These are phyloP conservation scores for Cryptococcus sp. DNA, from an alignment of 1,284 basidiomycete species.

Conservation along the genomic window DNA sequence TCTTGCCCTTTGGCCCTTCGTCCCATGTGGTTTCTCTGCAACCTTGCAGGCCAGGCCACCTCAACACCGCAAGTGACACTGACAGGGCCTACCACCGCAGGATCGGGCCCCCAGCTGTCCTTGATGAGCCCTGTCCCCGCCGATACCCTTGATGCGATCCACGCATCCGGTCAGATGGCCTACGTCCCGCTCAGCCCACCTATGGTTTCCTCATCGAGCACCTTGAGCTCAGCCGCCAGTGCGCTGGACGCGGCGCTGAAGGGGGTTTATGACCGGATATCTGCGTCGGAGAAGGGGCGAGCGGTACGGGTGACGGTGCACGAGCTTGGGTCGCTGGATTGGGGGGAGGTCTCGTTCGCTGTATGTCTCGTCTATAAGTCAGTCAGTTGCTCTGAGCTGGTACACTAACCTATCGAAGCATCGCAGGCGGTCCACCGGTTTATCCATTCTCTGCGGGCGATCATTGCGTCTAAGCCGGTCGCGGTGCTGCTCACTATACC, in stretches of 20 bases:
- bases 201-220: not conserved
- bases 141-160: conserved; percentile 17
- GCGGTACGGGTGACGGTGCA: conserved; percentile 51
- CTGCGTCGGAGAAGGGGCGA: conserved; percentile 12
- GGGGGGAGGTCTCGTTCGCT: conserved; percentile 10
- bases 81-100: not conserved
- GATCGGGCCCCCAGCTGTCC: conserved; percentile 19
- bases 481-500: conserved; percentile 69
- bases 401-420: conserved; percentile 1
- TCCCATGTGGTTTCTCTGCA: not conserved
- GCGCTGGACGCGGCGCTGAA: conserved; percentile 12
- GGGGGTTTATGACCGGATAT: conserved; percentile 13
- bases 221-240: conserved; percentile 7
- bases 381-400: not conserved
- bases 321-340: conserved; percentile 55
- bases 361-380: conserved; percentile 10
- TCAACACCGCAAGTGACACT: not conserved
- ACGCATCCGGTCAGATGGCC: conserved; percentile 15
- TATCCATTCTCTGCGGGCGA: conserved; percentile 60
- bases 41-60: not conserved
- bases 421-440: conserved; percentile 66
- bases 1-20: not conserved
- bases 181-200: conserved; percentile 19
- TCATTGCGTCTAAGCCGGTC: conserved; percentile 58
- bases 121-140: conserved; percentile 31